These are phyloP conservation scores for Fraxinus cuspidata DNA, from an alignment of 257 asterid species.

Conservation along the genomic window DNA sequence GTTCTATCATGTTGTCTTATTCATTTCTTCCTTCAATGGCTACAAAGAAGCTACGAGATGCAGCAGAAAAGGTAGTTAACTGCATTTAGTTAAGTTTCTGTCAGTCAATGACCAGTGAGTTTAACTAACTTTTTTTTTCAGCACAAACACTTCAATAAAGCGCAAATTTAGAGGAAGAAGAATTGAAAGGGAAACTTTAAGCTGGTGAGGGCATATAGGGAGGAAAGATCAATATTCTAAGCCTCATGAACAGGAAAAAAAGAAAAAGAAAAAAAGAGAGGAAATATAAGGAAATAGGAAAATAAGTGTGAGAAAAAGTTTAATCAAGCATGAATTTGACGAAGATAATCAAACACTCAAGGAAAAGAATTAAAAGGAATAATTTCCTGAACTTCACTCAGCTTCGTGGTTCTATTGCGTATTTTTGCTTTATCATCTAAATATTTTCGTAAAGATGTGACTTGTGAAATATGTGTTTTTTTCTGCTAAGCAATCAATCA, in stretches of 20 bases:
- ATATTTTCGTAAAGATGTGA: conserved; percentile 2
- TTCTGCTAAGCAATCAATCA: conserved; percentile 4
- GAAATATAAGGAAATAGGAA: neutral
- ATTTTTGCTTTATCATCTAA: neutral
- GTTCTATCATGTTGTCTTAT: conserved; percentile 69
- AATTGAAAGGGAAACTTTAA: neutral
- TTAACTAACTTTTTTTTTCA: neutral
- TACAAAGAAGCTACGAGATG: conserved; percentile 66
- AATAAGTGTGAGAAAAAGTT: neutral
- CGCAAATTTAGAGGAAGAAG: neutral
- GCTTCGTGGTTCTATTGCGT: conserved; percentile 5
- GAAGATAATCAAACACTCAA: neutral
- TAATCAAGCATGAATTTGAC: neutral
- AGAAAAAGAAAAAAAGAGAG: neutral
- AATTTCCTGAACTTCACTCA: neutral
- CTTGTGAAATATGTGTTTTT: neutral
- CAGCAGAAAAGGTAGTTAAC: conserved; percentile 69
- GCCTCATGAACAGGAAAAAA: neutral
- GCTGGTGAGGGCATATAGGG: neutral
- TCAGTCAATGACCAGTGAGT: conserved; percentile 14
- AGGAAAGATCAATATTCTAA: neutral
- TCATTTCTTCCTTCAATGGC: conserved; percentile 96
- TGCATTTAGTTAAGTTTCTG: conserved; percentile 9
- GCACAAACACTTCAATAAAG: neutral
- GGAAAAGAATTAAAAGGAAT: neutral